phyloP scores from a whole-genome alignment of 176 grass and related monocot species.

The Phoenix roebelenii region DNA sequence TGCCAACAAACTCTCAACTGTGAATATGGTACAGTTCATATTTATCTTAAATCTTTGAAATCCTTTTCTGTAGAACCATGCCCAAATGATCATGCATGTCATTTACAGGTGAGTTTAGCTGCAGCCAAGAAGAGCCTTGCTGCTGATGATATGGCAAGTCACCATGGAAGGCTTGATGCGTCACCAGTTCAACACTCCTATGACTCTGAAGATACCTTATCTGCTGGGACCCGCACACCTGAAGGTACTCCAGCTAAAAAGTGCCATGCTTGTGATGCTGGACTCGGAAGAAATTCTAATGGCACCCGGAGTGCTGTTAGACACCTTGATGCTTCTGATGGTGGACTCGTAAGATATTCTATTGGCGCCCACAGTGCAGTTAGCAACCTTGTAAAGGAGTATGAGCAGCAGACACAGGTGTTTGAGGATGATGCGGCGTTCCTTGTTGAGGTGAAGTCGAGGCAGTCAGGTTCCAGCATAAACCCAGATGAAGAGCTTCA shows the following conservation, averaged over 20 bases:
- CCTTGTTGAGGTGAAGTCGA: conserved; percentile 36
- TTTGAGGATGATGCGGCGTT: conserved; percentile 63
- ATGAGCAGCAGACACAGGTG: conserved; percentile 45
- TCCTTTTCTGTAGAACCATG: too few relatives aligned
- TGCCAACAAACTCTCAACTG: too few relatives aligned
- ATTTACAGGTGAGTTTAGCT: conserved; percentile 63
- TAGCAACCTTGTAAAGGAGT: conserved; percentile 61
- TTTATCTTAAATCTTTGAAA: too few relatives aligned
- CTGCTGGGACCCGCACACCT: conserved; percentile 42
- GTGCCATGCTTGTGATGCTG: conserved; percentile 20
- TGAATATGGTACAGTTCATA: too few relatives aligned
- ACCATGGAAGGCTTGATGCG: conserved; percentile 23
- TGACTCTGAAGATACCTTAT: conserved; percentile 63
- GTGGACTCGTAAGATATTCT: conserved; percentile 26
- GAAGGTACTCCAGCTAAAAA: conserved; percentile 34
- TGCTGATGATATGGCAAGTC: conserved; percentile 30
- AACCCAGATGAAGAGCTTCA: conserved; percentile 65
- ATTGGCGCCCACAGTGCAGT: conserved; percentile 16
- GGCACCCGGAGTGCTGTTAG: conserved; percentile 25
- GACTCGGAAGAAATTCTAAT: conserved; percentile 30
- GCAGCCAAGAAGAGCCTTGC: conserved; percentile 68
- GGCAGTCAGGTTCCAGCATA: conserved; percentile 31
- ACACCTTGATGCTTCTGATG: conserved; percentile 34
- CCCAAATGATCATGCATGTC: too few relatives aligned
- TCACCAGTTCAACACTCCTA: conserved; percentile 35